Evolutionary conservation across 768 basidiomycete species (phyloP), one percentile per base, ranked within the genome.

Genomic region (Astraeus odoratus): DNA sequence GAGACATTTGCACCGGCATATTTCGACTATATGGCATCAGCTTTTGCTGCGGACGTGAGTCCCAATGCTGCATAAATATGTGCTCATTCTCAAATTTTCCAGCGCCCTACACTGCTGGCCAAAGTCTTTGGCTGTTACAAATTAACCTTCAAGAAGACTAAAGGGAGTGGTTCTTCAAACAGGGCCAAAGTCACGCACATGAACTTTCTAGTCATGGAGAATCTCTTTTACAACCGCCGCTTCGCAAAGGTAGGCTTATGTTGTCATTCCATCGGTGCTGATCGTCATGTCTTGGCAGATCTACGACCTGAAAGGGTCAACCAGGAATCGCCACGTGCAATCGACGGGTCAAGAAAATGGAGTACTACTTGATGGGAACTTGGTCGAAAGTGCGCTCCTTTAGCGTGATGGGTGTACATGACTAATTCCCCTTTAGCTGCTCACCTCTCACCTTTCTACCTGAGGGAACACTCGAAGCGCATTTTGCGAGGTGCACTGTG

Each of bases 201-300:
- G 89, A 96, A 96, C 57, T 71, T 99, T 18, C 69, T 98, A 29
- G 89, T 99, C 39, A 98, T 97, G 95, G 96, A 99, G 67, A 99
- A 94, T 56, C 70, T 95, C 8, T 96, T 97, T 60, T 94, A 96
- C 62, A 89, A 94, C 51, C 77, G 89, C 44, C 79, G 85, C 9
- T 95, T 97, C 57, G 81, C 85, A 3, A 90, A 86, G 75, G 91
- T 89, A 56, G n/a, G 50, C 29, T 15, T 15, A 47, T 6, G 4
- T 26, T 5, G 39, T n/a, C 46, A 1, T 8, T 8, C 3, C 30
- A 44, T 34, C 23, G 26, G 31, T 4, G 24, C 24, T 34, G 18
- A 42, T 36, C 46, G 51, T 35, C 53, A n/a, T 27, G 3, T 19
- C 15, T 36, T 26, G 25, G 16, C 38, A 94, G 90, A 93, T 97